phyloP scores from a whole-genome alignment of 495 filamentous ascomycete genomes.

The Neurospora sp. region DNA sequence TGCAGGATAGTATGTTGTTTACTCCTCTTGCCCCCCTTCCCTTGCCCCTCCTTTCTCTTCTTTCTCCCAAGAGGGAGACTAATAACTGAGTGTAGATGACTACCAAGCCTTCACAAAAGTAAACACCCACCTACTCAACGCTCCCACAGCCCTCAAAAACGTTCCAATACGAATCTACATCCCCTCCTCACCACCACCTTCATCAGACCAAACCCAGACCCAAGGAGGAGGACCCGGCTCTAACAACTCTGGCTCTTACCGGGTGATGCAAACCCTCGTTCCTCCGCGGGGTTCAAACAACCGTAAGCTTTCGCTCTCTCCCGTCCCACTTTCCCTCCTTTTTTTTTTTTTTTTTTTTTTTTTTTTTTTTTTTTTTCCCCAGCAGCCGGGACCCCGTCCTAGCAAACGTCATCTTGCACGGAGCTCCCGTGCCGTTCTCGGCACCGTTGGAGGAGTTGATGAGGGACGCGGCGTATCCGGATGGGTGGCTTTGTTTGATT shows the following conservation, averaged over 20 bases:
- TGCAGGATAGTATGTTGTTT: constrained; percentile 59
- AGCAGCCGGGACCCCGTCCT: constrained; percentile 77
- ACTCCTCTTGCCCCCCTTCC: background rate
- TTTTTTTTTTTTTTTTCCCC: constrained; percentile 28
- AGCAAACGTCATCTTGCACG: constrained; percentile 85
- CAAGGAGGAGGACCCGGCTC: constrained; percentile 26
- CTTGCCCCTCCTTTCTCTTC: background rate
- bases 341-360: background rate
- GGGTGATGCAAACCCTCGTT: constrained; percentile 60
- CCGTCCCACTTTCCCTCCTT: background rate
- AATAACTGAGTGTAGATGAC: constrained; percentile 49
- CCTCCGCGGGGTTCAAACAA: constrained; percentile 33
- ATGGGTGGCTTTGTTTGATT: constrained; percentile 84
- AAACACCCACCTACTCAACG: constrained; percentile 67
- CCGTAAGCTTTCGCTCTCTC: constrained; percentile 14
- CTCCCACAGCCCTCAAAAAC: constrained; percentile 62
- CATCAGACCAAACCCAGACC: constrained; percentile 13
- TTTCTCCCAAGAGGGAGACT: background rate
- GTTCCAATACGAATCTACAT: constrained; percentile 84
- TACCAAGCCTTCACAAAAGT: constrained; percentile 61
- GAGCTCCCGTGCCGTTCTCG: constrained; percentile 69
- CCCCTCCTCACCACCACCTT: constrained; percentile 51
- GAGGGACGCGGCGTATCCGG: constrained; percentile 70
- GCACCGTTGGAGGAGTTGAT: constrained; percentile 82
- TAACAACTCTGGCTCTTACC: constrained; percentile 39